phyloP scores from a whole-genome alignment of 2,329 filamentous ascomycete genomes.

The Xylaria sp. region DNA sequence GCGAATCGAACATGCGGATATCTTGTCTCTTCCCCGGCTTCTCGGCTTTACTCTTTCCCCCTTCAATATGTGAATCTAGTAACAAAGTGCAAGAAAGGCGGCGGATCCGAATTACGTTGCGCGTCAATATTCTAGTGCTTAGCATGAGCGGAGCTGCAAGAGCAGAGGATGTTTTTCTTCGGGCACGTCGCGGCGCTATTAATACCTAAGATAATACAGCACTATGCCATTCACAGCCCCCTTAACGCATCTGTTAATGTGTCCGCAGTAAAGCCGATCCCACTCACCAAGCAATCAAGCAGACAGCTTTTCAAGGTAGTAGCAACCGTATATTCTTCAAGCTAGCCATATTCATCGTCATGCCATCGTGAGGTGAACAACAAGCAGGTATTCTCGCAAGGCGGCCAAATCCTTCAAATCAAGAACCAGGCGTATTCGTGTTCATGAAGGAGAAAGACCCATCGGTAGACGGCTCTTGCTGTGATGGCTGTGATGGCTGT shows the following conservation, averaged over 20 bases:
- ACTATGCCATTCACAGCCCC: constrained; percentile 8
- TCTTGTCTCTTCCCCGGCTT: background rate
- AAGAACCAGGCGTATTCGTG: constrained; percentile 40
- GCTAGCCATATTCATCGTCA: constrained; percentile 3
- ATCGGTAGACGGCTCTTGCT: constrained; percentile 45
- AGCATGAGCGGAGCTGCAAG: constrained; percentile 4
- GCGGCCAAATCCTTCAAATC: background rate
- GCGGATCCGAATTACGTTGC: background rate
- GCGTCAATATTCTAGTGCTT: background rate
- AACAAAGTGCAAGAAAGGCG: background rate
- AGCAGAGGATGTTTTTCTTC: constrained; percentile 30
- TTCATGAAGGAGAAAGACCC: constrained; percentile 47
- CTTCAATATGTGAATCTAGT: background rate
- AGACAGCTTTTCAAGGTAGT: background rate
- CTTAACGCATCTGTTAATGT: constrained; percentile 10
- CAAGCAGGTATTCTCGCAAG: background rate
- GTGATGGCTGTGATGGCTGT: constrained; percentile 45
- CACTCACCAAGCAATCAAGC: background rate
- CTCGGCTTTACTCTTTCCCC: background rate
- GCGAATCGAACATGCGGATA: background rate
- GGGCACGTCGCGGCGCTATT: constrained; percentile 12
- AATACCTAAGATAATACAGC: constrained; percentile 25
- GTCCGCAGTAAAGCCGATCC: constrained; percentile 27
- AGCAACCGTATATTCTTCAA: background rate
- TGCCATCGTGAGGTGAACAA: background rate